Conservation (phyloP, 129 eudicot genomes). For the Flaveria trinervia region DNA sequence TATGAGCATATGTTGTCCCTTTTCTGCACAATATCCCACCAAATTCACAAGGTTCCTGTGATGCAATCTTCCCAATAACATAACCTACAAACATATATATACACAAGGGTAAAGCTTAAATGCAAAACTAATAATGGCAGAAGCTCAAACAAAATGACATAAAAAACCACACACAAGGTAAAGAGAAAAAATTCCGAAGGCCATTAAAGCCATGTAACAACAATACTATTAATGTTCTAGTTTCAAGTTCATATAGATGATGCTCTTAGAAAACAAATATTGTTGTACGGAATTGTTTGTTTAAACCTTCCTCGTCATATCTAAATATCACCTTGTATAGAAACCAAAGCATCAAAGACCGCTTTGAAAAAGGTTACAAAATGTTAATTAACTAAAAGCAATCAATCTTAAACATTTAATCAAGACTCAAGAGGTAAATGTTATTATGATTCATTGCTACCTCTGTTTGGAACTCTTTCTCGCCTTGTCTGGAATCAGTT, state of each 20-base stretch:
- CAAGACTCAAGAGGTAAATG: constrained; percentile 4
- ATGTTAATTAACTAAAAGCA: constrained; percentile 3
- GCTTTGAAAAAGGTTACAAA: constrained; percentile 14
- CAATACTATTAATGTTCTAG: neutral
- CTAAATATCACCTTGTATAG: constrained; percentile 8
- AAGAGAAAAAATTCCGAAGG: too few species aligned
- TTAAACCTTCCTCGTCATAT: constrained; percentile 1
- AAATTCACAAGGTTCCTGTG: constrained; percentile 98
- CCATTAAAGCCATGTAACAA: neutral
- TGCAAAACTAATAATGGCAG: constrained; percentile 8
- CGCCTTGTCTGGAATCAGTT: constrained; percentile 97
- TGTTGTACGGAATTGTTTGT: neutral
- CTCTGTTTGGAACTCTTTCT: constrained; percentile 92
- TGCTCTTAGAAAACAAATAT: neutral
- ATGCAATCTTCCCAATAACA: constrained; percentile 89
- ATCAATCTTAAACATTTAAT: constrained; percentile 20
- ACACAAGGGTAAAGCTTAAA: constrained; percentile 1
- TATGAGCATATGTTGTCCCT: constrained; percentile 91
- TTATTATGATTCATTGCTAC: constrained; percentile 35
- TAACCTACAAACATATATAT: constrained; percentile 54
- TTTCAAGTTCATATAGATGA: neutral
- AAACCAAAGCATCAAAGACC: neutral
- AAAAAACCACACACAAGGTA: neutral
- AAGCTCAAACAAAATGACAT: constrained; percentile 15
- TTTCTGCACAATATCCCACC: constrained; percentile 95